Conservation (phyloP, 1,284 basidiomycete genomes). For the Pulchroboletus neoregius region DNA sequence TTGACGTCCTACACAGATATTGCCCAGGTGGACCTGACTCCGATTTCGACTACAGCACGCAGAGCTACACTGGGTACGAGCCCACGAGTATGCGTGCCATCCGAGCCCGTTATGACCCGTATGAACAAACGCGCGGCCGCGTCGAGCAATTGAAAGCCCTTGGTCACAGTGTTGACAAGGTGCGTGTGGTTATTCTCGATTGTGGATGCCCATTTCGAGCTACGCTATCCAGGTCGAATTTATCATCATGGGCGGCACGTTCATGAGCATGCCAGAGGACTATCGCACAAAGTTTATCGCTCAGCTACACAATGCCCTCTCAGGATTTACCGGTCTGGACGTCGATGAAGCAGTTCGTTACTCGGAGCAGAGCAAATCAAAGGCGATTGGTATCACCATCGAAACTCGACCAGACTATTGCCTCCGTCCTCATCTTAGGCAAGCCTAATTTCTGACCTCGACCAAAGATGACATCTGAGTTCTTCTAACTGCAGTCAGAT, state of each 20-base stretch:
- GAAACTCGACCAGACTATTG: slow-evolving; percentile 99
- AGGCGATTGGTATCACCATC: slow-evolving; percentile 99
- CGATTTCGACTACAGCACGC: slow-evolving; percentile 99
- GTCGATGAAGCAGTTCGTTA: slow-evolving; percentile 98
- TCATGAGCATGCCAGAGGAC: slow-evolving; percentile 98
- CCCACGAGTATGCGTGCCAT: slow-evolving; percentile 99
- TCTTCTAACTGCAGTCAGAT: slow-evolving; percentile 68
- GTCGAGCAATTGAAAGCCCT: slow-evolving; percentile 94
- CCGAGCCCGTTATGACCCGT: slow-evolving; percentile 96
- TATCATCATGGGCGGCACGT: slow-evolving; percentile 99
- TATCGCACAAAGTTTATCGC: slow-evolving; percentile 94
- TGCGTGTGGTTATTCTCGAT: slow-evolving; percentile 28
- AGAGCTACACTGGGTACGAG: slow-evolving; percentile 96
- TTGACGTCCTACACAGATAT: slow-evolving; percentile 55
- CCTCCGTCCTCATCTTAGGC: slow-evolving; percentile 91
- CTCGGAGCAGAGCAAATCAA: slow-evolving; percentile 95
- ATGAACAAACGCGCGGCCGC: slow-evolving; percentile 93
- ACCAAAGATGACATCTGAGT: not conserved
- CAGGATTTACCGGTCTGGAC: slow-evolving; percentile 89
- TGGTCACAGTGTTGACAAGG: slow-evolving; percentile 98
- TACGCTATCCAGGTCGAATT: slow-evolving; percentile 80
- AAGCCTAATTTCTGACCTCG: slow-evolving; percentile 12
- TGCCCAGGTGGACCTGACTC: slow-evolving; percentile 99
- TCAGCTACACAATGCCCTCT: slow-evolving; percentile 95
- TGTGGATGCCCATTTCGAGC: not conserved